Conservation (phyloP, 2,329 filamentous ascomycete species). For the Aspergillus sp. region DNA sequence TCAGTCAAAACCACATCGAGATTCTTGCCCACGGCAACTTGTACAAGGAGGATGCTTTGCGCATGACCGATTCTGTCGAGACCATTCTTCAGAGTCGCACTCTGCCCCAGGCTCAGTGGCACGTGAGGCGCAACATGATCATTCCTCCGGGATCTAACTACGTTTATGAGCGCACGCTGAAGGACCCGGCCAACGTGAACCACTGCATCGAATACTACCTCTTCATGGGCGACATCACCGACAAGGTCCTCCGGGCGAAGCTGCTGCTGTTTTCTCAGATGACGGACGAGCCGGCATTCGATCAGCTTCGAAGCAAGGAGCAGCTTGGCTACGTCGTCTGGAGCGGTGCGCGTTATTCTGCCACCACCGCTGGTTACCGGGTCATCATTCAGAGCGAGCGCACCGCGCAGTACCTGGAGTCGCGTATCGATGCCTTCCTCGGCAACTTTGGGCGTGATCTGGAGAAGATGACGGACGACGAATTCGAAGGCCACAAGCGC, state of each 20-base stretch:
- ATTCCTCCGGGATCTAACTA: conserved; percentile 79
- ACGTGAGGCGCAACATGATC: conserved; percentile 72
- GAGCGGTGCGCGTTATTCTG: conserved; percentile 68
- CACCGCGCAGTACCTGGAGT: conserved; percentile 78
- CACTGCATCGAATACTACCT: conserved; percentile 80
- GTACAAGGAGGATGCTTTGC: conserved; percentile 88
- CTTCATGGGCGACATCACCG: conserved; percentile 66
- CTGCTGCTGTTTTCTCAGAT: conserved; percentile 83
- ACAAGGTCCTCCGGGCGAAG: conserved; percentile 71
- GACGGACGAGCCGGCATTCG: conserved; percentile 88
- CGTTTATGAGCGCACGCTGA: conserved; percentile 75
- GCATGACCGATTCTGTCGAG: conserved; percentile 80
- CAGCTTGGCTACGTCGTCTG: conserved; percentile 97
- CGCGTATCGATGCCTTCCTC: conserved; percentile 84
- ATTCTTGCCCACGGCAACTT: conserved; percentile 87
- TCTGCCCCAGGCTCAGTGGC: conserved; percentile 77
- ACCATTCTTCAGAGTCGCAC: conserved; percentile 70
- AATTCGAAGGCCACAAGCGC: conserved; percentile 88
- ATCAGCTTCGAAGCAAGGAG: conserved; percentile 93
- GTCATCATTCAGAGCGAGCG: conserved; percentile 94
- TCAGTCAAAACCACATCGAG: conserved; percentile 84
- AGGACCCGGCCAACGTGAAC: conserved; percentile 86
- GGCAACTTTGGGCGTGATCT: conserved; percentile 64
- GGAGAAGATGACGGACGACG: conserved; percentile 72
- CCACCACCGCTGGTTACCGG: conserved; percentile 80